A percentile compares a stretch with the other conserved stretches of the same genome.
phyloP scores from a whole-genome alignment of 352 stramenopile genomes.

The Phytophthora tubulina region DNA sequence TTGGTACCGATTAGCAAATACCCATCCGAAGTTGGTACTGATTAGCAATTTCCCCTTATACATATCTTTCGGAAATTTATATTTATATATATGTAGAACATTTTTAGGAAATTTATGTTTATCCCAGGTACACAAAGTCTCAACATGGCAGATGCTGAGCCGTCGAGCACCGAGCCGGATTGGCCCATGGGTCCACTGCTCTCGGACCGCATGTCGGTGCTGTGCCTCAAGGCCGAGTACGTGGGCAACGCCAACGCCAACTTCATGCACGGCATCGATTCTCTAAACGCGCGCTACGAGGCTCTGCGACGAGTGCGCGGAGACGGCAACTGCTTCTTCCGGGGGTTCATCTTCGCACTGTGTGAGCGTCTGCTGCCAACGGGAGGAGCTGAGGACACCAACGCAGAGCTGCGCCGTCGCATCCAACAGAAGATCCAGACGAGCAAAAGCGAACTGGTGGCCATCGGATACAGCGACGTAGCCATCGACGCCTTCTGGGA shows the following conservation, averaged over 20 bases:
- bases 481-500: slow-evolving; percentile 95
- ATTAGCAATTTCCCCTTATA: too few species aligned
- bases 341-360: slow-evolving; percentile 90
- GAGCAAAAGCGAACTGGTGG: slow-evolving; percentile 78
- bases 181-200: slow-evolving; percentile 50
- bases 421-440: slow-evolving; percentile 73
- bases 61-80: too few species aligned
- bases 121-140: too few species aligned
- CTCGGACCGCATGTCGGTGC: slow-evolving; percentile 63
- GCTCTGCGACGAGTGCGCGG: slow-evolving; percentile 85
- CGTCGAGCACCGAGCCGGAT: slow-evolving; percentile 5
- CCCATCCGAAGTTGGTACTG: too few species aligned
- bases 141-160: neutral
- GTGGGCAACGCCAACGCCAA: slow-evolving; percentile 75
- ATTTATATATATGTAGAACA: too few species aligned
- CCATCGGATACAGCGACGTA: slow-evolving; percentile 92
- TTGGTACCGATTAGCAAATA: too few species aligned
- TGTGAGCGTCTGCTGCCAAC: slow-evolving; percentile 77
- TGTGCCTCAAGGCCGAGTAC: slow-evolving; percentile 77
- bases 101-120: too few species aligned
- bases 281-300: slow-evolving; percentile 72
- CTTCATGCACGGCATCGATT: slow-evolving; percentile 79
- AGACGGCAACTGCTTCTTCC: slow-evolving; percentile 95
- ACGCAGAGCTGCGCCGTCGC: slow-evolving; percentile 40
- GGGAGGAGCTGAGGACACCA: slow-evolving; percentile 32